A percentile compares a stretch with the other conserved stretches of the same genome.
Evolutionary conservation across 345 rosid species (phyloP).

Genomic region (Gossypium raimondii): DNA sequence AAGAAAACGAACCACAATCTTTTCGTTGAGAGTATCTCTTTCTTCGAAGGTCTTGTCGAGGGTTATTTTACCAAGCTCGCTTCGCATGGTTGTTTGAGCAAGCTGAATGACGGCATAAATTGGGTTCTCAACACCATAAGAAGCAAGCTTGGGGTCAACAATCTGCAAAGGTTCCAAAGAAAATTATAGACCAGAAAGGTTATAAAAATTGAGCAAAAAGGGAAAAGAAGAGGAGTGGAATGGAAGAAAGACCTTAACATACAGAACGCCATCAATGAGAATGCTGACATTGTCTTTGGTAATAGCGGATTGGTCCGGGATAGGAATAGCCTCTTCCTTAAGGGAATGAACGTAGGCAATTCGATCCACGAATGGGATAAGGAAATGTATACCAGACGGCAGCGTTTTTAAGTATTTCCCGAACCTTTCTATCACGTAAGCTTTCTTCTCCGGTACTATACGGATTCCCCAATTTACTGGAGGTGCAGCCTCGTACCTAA

Average conservation of each 20-base stretch:
- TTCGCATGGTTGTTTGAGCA: conserved; percentile 97
- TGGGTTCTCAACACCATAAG: conserved; percentile 94
- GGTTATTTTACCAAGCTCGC: conserved; percentile 92
- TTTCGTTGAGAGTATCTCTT: conserved; percentile 82
- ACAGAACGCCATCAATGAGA: conserved; percentile 83
- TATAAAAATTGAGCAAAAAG: neutral
- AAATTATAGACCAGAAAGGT: neutral
- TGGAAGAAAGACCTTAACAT: conserved; percentile 58
- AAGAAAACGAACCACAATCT: conserved; percentile 72
- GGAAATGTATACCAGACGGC: conserved; percentile 77
- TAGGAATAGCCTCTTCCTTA: conserved; percentile 93
- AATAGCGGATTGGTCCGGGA: conserved; percentile 84
- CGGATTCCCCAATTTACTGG: conserved; percentile 90
- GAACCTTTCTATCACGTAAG: conserved; percentile 81
- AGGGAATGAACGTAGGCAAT: conserved; percentile 94
- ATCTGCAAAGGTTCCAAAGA: conserved; percentile 39
- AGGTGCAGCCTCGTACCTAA: conserved; percentile 63
- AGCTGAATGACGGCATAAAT: conserved; percentile 86
- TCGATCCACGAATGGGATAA: conserved; percentile 81
- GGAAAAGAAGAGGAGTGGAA: neutral
- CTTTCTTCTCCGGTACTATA: conserved; percentile 85
- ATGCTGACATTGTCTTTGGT: conserved; percentile 96
- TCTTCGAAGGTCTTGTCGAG: conserved; percentile 98
- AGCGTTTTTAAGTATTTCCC: conserved; percentile 81
- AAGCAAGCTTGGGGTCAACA: conserved; percentile 79